These are phyloP conservation scores for Blastobotrys niveus DNA, from an alignment of 1,139 yeast genomes.

Conservation along the genomic window DNA sequence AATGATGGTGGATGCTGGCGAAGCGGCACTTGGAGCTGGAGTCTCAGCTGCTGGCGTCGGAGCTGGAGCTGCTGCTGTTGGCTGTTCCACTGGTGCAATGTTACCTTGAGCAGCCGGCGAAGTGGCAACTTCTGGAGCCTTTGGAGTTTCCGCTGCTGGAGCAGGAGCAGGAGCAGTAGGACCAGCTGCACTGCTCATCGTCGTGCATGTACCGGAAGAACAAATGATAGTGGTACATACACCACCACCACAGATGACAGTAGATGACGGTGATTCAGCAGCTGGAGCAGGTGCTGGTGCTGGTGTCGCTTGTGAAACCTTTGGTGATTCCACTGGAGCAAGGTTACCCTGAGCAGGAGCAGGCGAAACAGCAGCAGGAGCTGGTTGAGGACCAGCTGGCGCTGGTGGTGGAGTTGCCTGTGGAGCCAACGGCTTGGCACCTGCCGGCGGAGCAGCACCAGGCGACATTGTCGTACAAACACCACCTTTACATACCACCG, in stretches of 20 bases:
- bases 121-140: background rate
- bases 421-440: background rate
- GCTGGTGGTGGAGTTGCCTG: background rate
- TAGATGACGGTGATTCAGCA: background rate
- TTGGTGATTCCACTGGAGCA: background rate
- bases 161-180: background rate
- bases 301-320: background rate
- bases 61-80: background rate
- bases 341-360: no score
- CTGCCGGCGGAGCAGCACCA: background rate
- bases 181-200: no score
- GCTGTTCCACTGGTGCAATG: no score
- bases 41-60: background rate
- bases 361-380: constrained; percentile 3
- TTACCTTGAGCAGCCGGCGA: background rate
- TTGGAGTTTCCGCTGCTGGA: background rate
- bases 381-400: constrained; percentile 13
- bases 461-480: constrained; percentile 15
- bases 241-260: constrained; percentile 7
- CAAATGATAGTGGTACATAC: constrained; percentile 7
- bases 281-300: background rate
- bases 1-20: background rate
- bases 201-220: no score
- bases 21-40: background rate
- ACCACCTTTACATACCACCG: constrained; percentile 17